Evolutionary conservation across 495 filamentous ascomycete genomes (phyloP).

Genomic region (Penicillium flavigenum): DNA sequence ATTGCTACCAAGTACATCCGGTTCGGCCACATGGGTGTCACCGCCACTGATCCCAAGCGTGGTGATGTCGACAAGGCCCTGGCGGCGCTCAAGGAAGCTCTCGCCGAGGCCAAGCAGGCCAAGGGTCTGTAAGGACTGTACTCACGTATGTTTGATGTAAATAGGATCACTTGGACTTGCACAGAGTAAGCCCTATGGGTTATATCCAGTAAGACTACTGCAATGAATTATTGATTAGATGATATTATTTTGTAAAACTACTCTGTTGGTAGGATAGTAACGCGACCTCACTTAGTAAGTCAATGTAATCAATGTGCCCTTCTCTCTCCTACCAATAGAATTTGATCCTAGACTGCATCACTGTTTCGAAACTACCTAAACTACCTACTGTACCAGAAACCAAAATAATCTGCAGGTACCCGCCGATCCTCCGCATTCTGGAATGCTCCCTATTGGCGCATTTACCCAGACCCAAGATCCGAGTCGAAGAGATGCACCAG

Average conservation of each 20-base stretch:
- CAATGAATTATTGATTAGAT: constrained; percentile 20
- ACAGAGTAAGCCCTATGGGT: not conserved
- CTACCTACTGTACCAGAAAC: not conserved
- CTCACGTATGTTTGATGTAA: constrained; percentile 5
- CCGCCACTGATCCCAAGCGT: constrained; percentile 57
- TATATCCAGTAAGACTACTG: not conserved
- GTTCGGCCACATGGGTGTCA: constrained; percentile 96
- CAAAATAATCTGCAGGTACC: not conserved
- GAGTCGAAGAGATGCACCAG: not conserved
- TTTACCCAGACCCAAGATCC: not conserved
- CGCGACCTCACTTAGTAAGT: no score
- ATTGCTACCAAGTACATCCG: constrained; percentile 70
- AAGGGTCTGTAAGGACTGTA: constrained; percentile 41
- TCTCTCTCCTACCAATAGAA: not conserved
- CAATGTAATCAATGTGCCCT: not conserved
- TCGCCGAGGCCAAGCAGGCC: constrained; percentile 64
- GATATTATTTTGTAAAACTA: not conserved
- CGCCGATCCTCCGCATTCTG: not conserved
- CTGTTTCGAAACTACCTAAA: no score
- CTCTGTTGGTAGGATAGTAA: not conserved
- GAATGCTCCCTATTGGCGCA: constrained; percentile 4
- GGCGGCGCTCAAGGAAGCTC: constrained; percentile 67
- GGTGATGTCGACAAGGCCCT: constrained; percentile 81
- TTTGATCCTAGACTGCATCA: not conserved
- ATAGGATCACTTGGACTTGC: constrained; percentile 3